Conservation (phyloP, 108 stramenopile genomes). For the Poteriospumella lacustris region DNA sequence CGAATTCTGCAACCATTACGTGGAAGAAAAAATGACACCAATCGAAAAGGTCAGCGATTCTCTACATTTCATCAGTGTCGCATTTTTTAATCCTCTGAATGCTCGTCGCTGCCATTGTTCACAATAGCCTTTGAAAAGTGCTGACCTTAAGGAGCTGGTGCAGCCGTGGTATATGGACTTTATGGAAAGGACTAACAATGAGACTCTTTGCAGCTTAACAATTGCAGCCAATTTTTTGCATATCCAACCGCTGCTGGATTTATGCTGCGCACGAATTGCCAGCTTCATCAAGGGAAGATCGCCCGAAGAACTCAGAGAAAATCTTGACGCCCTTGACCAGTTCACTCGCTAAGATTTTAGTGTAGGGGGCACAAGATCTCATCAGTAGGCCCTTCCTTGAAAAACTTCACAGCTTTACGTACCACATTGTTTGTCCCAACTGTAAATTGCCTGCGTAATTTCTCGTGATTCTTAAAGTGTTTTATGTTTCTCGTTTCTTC, state of each 20-base stretch:
- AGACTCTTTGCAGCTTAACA: constrained; percentile 46
- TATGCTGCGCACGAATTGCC: constrained; percentile 39
- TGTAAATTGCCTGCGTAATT: too few relatives aligned
- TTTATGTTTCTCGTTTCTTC: too few relatives aligned
- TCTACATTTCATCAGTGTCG: too few relatives aligned
- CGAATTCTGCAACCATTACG: constrained; percentile 44
- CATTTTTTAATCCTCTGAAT: too few relatives aligned
- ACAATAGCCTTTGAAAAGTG: not conserved
- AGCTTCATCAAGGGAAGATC: constrained; percentile 44
- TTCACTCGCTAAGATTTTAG: too few relatives aligned
- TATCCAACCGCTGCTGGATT: constrained; percentile 42
- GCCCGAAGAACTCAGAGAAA: constrained; percentile 41
- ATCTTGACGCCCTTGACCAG: constrained; percentile 35
- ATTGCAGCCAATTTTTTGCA: constrained; percentile 49
- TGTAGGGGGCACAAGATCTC: too few relatives aligned
- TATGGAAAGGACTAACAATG: constrained; percentile 34
- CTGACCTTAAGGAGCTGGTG: constrained; percentile 30
- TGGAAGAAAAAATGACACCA: constrained; percentile 32
- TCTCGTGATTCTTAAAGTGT: too few relatives aligned
- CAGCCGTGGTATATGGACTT: constrained; percentile 42
- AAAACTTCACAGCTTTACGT: too few relatives aligned
- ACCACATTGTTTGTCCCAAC: too few relatives aligned
- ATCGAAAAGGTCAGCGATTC: constrained; percentile 47
- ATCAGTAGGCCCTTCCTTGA: too few relatives aligned
- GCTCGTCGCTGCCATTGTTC: not conserved